Evolutionary conservation across 345 rosid genomes (phyloP).

Genomic region (Abelmoschus esculentus): DNA sequence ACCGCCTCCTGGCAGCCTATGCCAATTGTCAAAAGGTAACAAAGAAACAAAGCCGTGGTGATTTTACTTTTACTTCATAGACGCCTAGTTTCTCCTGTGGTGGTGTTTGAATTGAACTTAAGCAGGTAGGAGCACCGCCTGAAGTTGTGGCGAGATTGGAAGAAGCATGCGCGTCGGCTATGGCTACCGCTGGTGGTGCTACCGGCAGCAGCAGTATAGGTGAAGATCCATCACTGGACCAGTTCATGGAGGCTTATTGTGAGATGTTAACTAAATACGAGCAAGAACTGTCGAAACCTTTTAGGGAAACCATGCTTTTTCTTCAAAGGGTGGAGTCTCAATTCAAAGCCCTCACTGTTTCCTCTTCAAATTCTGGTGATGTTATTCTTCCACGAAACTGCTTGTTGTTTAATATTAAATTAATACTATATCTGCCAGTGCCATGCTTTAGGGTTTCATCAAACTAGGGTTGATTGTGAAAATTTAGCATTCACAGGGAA

Average conservation of each 20-base stretch:
- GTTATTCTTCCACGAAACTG: background rate
- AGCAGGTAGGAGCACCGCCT: conserved; percentile 85
- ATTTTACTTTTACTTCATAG: too few relatives aligned
- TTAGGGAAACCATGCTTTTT: conserved; percentile 87
- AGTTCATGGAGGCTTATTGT: conserved; percentile 99
- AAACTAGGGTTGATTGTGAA: background rate
- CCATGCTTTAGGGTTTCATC: background rate
- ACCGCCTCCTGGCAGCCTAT: conserved; percentile 83
- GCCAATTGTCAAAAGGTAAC: conserved; percentile 89
- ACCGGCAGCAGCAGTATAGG: conserved; percentile 38
- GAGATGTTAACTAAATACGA: conserved; percentile 96
- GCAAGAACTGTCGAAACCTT: conserved; percentile 92
- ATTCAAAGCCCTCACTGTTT: conserved; percentile 70
- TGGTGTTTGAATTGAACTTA: too few relatives aligned
- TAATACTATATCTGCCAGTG: too few relatives aligned
- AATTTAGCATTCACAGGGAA: background rate
- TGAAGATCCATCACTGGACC: conserved; percentile 94
- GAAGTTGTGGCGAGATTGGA: conserved; percentile 82
- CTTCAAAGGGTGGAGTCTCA: conserved; percentile 78
- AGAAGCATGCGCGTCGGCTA: conserved; percentile 69
- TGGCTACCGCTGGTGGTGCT: conserved; percentile 27
- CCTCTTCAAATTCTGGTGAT: conserved; percentile 57
- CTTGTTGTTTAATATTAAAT: too few relatives aligned
- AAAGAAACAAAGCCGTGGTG: background rate
- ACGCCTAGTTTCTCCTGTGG: too few relatives aligned